Evolutionary conservation across 139 green algal species (phyloP).

Genomic region (Coelastrella sp.): DNA sequence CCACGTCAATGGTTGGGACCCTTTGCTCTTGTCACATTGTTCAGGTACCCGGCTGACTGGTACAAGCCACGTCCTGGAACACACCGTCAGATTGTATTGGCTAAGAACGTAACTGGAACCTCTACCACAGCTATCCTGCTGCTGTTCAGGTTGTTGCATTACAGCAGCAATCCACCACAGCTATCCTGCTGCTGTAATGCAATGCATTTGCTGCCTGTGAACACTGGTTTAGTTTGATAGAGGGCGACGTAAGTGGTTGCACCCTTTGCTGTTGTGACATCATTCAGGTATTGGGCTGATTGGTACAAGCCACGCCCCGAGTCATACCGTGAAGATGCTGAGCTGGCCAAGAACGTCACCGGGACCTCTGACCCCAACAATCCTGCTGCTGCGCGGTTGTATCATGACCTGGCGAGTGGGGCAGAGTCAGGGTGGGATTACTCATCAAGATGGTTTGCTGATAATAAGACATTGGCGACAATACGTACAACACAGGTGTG

Average conservation of each 20-base stretch:
- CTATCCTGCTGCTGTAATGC: background rate
- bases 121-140: background rate
- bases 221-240: too few relatives aligned
- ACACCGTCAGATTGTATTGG: slow-evolving; percentile 49
- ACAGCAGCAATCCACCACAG: too few relatives aligned
- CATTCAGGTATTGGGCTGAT: slow-evolving; percentile 83
- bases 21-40: too few relatives aligned
- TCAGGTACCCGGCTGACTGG: slow-evolving; percentile 87
- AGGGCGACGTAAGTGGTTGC: too few relatives aligned
- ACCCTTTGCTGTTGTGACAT: too few relatives aligned
- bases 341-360: background rate
- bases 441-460: slow-evolving; percentile 81
- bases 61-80: slow-evolving; percentile 87
- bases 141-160: slow-evolving; percentile 68
- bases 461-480: slow-evolving; percentile 60
- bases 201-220: too few relatives aligned
- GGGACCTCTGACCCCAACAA: background rate
- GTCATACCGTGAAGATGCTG: slow-evolving; percentile 66
- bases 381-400: slow-evolving; percentile 63
- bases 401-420: slow-evolving; percentile 83
- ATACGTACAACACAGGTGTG: slow-evolving; percentile 82
- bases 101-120: background rate
- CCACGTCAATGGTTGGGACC: too few relatives aligned
- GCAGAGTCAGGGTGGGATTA: slow-evolving; percentile 98
- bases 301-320: slow-evolving; percentile 87